phyloP scores from a whole-genome alignment of 2,329 filamentous ascomycete species.

The Aspergillus neotritici region DNA sequence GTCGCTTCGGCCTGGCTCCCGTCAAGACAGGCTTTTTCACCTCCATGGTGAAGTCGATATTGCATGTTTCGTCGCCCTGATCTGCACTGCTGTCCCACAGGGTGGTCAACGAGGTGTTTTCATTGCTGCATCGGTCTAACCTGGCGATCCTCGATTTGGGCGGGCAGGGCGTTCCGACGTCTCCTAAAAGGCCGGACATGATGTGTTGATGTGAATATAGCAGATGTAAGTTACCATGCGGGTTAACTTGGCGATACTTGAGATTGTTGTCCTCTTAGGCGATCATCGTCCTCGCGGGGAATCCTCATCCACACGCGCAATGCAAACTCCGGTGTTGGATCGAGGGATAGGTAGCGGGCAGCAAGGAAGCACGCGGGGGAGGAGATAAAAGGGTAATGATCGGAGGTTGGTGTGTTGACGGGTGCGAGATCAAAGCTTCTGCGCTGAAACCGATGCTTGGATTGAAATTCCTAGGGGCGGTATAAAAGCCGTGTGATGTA shows the following conservation, averaged over 20 bases:
- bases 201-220: slow-evolving; percentile 1
- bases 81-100: slow-evolving; percentile 22
- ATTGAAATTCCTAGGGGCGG: not conserved
- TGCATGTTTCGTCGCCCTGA: slow-evolving; percentile 31
- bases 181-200: slow-evolving; percentile 23
- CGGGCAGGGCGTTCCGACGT: slow-evolving; percentile 32
- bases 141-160: slow-evolving; percentile 19
- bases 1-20: slow-evolving; percentile 25
- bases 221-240: not conserved
- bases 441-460: not conserved
- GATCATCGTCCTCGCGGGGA: too few relatives aligned
- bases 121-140: slow-evolving; percentile 12
- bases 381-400: slow-evolving; percentile 1
- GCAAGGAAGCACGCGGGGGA: slow-evolving; percentile 7
- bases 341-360: slow-evolving; percentile 7
- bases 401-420: not conserved
- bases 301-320: too few relatives aligned
- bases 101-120: slow-evolving; percentile 18
- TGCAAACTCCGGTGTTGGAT: not conserved
- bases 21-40: slow-evolving; percentile 28
- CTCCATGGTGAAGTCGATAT: slow-evolving; percentile 39
- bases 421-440: too few relatives aligned
- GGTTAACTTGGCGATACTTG: too few relatives aligned
- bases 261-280: too few relatives aligned
- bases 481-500: slow-evolving; percentile 1